Percentiles rank a stretch among this genome's conserved stretches.
Evolutionary conservation across 768 basidiomycete species (phyloP).

Genomic region (Boletus vermiculosoides): DNA sequence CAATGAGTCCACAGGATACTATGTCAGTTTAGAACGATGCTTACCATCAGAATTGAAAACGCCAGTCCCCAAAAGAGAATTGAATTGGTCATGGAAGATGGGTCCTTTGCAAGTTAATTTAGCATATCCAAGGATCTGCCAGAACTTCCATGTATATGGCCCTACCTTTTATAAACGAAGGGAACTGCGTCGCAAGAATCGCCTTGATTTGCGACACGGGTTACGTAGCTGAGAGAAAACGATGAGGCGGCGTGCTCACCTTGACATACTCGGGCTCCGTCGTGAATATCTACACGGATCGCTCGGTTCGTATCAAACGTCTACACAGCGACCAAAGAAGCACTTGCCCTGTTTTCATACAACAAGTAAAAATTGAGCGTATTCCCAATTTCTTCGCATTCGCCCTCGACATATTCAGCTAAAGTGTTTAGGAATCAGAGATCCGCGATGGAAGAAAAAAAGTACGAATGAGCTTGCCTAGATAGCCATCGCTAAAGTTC

Average conservation of each 20-base stretch:
- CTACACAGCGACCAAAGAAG: neutral
- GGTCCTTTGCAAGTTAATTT: constrained; percentile 16
- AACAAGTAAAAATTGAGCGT: constrained; percentile 24
- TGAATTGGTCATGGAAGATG: constrained; percentile 24
- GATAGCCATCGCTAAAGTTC: constrained; percentile 46
- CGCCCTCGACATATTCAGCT: constrained; percentile 15
- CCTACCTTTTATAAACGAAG: constrained; percentile 37
- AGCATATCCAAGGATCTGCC: neutral
- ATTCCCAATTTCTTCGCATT: constrained; percentile 21
- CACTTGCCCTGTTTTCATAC: constrained; percentile 29
- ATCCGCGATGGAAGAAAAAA: neutral
- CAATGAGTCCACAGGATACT: neutral
- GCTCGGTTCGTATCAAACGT: neutral
- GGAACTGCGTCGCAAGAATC: constrained; percentile 39
- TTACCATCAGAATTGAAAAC: constrained; percentile 44
- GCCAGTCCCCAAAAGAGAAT: constrained; percentile 35
- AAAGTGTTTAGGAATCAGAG: neutral
- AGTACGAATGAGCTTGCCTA: constrained; percentile 33
- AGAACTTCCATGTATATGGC: neutral
- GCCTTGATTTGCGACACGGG: constrained; percentile 22
- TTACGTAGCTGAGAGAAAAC: neutral
- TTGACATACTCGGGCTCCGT: constrained; percentile 41
- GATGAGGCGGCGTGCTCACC: constrained; percentile 15
- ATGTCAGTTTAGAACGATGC: neutral
- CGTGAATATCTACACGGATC: constrained; percentile 33